phyloP scores from a whole-genome alignment of 2,329 filamentous ascomycete genomes.

The Claviceps sp. region DNA sequence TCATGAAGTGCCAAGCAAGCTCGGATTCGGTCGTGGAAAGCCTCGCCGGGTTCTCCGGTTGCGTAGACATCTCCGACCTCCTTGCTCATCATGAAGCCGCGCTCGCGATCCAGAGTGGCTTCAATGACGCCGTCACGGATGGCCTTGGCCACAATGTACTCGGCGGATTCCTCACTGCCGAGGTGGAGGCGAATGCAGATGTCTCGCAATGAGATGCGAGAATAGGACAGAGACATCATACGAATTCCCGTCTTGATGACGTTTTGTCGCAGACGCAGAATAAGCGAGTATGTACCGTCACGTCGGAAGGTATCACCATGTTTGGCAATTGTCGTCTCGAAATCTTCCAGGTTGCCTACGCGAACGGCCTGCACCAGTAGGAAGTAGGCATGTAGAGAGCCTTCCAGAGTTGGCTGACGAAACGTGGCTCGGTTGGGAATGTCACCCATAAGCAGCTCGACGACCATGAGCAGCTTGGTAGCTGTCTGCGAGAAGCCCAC shows the following conservation, averaged over 20 bases:
- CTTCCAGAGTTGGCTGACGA: constrained; percentile 76
- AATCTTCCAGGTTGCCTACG: constrained; percentile 89
- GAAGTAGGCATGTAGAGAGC: constrained; percentile 83
- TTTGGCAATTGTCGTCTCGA: constrained; percentile 71
- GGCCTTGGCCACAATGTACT: constrained; percentile 98
- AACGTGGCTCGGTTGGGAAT: constrained; percentile 93
- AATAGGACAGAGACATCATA: constrained; percentile 98
- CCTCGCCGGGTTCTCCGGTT: constrained; percentile 88
- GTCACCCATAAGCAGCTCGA: constrained; percentile 95
- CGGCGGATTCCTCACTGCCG: constrained; percentile 90
- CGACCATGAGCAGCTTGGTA: constrained; percentile 89
- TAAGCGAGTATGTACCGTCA: constrained; percentile 90
- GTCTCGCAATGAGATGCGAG: constrained; percentile 88
- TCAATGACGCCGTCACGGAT: constrained; percentile 97
- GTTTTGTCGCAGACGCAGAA: constrained; percentile 89
- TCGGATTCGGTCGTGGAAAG: constrained; percentile 91
- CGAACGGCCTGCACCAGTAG: constrained; percentile 88
- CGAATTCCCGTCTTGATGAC: constrained; percentile 99
- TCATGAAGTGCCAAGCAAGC: constrained; percentile 88
- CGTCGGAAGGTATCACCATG: constrained; percentile 77
- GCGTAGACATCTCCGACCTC: constrained; percentile 92
- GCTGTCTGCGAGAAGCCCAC: constrained; percentile 92
- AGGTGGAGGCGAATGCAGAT: constrained; percentile 92
- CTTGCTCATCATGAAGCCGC: constrained; percentile 97
- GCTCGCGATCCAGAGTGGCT: constrained; percentile 84